A percentile compares a stretch with the other conserved stretches of the same genome.
Conservation (phyloP, 139 green algal species). For the Pseudopediastrum boryanum region DNA sequence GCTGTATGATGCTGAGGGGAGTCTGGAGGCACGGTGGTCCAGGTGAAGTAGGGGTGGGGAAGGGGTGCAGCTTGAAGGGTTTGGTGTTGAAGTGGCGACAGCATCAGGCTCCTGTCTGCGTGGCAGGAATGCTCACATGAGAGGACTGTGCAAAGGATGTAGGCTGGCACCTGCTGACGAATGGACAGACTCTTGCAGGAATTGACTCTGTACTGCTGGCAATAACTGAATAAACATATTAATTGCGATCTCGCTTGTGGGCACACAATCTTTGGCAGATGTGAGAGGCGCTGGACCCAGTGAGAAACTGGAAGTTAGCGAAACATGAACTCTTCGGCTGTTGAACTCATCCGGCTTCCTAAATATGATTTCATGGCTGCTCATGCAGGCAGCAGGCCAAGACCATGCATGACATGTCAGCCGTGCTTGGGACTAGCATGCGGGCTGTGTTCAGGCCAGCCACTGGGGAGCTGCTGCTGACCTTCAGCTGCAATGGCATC, state of each 20-base stretch:
- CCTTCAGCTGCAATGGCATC: constrained; percentile 1
- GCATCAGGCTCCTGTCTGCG: neutral
- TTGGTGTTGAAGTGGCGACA: no score
- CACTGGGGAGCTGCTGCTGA: constrained; percentile 22
- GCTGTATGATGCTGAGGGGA: constrained; percentile 6
- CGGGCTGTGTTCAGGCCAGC: neutral
- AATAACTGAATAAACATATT: no score
- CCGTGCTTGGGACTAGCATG: constrained; percentile 29
- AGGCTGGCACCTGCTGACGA: neutral
- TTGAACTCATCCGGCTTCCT: neutral
- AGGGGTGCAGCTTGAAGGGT: no score
- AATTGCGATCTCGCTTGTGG: no score
- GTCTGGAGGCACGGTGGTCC: constrained; percentile 6
- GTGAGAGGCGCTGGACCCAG: neutral
- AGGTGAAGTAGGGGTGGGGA: no score
- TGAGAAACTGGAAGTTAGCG: neutral
- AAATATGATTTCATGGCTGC: neutral
- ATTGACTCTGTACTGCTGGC: neutral
- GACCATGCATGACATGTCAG: neutral
- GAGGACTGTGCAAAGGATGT: neutral
- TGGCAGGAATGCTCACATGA: neutral
- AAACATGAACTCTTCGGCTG: neutral
- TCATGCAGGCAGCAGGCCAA: neutral
- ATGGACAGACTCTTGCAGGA: neutral
- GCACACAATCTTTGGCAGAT: no score